Evolutionary conservation across 163 green algal species (phyloP).

Genomic region (Trebouxiophyceae sp.): DNA sequence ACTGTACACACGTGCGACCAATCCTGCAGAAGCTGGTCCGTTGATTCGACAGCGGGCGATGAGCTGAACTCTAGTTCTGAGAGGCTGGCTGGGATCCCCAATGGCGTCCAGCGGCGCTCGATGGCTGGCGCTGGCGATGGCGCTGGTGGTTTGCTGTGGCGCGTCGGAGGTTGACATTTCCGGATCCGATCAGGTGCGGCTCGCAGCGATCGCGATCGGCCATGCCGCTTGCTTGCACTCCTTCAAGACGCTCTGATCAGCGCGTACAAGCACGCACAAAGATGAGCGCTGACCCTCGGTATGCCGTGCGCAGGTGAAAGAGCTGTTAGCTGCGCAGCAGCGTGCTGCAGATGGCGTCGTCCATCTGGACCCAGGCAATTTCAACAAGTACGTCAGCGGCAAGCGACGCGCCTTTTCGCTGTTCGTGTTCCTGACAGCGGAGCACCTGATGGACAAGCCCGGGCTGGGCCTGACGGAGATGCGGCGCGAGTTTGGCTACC

Average conservation of each 20-base stretch:
- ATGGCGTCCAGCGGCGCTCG: no score
- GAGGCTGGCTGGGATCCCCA: no score
- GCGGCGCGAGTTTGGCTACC: constrained; percentile 23
- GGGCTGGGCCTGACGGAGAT: constrained; percentile 22
- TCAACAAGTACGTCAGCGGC: constrained; percentile 28
- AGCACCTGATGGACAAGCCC: constrained; percentile 33
- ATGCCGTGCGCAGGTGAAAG: constrained; percentile 6
- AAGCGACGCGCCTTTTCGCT: constrained; percentile 35
- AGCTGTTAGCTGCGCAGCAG: constrained; percentile 17
- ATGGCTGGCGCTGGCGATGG: no score
- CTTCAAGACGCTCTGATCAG: not conserved
- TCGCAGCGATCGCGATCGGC: not conserved
- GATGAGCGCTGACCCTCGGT: not conserved
- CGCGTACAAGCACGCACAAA: not conserved
- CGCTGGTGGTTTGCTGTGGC: no score
- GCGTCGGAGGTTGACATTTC: no score
- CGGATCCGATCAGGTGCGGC: no score
- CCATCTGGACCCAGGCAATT: constrained; percentile 12
- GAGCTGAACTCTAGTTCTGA: no score
- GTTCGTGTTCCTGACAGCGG: constrained; percentile 32
- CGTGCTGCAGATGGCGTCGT: constrained; percentile 28
- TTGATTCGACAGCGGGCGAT: no score
- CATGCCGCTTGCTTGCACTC: not conserved
- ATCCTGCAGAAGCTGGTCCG: no score
- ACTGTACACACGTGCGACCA: no score